These are phyloP conservation scores for Hericium erinaceus DNA, from an alignment of 768 basidiomycete species.

Conservation along the genomic window DNA sequence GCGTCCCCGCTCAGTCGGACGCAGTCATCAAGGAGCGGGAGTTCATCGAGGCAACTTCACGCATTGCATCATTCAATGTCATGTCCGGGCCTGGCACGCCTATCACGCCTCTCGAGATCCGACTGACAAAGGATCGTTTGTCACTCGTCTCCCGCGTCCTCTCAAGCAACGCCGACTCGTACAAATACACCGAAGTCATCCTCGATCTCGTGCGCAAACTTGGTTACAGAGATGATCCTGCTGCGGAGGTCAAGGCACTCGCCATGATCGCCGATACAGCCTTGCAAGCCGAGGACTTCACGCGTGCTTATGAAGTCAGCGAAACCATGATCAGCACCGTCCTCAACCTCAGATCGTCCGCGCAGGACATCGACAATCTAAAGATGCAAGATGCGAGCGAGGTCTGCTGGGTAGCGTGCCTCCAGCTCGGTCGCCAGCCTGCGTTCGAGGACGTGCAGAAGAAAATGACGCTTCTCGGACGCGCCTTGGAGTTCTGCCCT, in stretches of 20 bases:
- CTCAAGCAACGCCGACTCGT: slow-evolving; percentile 76
- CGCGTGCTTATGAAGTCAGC: slow-evolving; percentile 60
- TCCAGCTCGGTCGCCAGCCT: slow-evolving; percentile 75
- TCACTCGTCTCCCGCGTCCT: slow-evolving; percentile 82
- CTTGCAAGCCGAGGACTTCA: slow-evolving; percentile 72
- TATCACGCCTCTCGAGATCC: slow-evolving; percentile 88
- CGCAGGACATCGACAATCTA: slow-evolving; percentile 26
- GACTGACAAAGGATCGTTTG: slow-evolving; percentile 82
- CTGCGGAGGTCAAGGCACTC: slow-evolving; percentile 73
- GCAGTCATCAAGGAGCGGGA: slow-evolving; percentile 63
- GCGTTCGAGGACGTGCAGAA: slow-evolving; percentile 62
- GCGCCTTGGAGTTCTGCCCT: slow-evolving; percentile 82
- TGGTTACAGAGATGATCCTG: slow-evolving; percentile 59
- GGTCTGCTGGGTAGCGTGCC: slow-evolving; percentile 86
- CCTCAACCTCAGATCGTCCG: slow-evolving; percentile 32
- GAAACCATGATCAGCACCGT: slow-evolving; percentile 64
- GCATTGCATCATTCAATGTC: slow-evolving; percentile 87
- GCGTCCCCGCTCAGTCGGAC: slow-evolving; percentile 60
- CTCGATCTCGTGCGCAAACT: slow-evolving; percentile 86
- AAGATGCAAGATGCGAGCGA: slow-evolving; percentile 54
- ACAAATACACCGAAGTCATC: slow-evolving; percentile 87
- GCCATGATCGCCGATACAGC: slow-evolving; percentile 91
- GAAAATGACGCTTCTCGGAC: slow-evolving; percentile 65
- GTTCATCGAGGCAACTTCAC: slow-evolving; percentile 96
- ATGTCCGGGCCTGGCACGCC: slow-evolving; percentile 63